These are phyloP conservation scores for Coprinopsis sp. DNA, from an alignment of 768 basidiomycete genomes.

Conservation along the genomic window DNA sequence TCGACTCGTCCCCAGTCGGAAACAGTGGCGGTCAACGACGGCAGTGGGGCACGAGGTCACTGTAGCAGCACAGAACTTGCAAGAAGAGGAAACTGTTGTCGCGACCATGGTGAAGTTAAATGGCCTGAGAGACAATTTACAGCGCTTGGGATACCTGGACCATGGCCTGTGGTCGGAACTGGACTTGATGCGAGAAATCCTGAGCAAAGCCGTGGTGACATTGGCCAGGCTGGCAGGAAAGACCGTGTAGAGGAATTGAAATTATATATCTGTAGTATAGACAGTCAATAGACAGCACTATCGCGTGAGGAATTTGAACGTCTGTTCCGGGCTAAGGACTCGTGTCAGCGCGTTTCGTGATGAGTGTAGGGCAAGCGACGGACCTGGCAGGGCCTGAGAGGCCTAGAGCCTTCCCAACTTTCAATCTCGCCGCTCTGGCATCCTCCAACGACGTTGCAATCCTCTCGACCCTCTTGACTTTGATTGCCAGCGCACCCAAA, in stretches of 20 bases:
- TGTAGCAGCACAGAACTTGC: constrained; percentile 12
- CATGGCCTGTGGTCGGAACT: constrained; percentile 31
- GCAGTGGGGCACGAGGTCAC: constrained; percentile 27
- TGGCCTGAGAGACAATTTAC: constrained; percentile 30
- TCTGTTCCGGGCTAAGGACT: constrained; percentile 19
- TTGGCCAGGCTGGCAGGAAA: background rate
- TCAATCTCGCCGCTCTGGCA: constrained; percentile 20
- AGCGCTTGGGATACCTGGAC: constrained; percentile 29
- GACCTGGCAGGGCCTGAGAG: constrained; percentile 22
- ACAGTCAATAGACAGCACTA: background rate
- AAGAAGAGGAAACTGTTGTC: constrained; percentile 19
- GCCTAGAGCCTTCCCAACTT: constrained; percentile 26
- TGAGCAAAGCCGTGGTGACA: constrained; percentile 18
- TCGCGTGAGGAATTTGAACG: constrained; percentile 21
- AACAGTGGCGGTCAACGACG: constrained; percentile 15
- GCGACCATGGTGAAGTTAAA: constrained; percentile 20
- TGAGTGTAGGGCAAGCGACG: constrained; percentile 4
- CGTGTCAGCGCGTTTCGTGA: background rate
- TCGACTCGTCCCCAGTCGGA: background rate
- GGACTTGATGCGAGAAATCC: constrained; percentile 19
- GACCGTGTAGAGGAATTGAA: background rate
- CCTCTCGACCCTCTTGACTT: background rate
- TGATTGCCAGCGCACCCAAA: background rate
- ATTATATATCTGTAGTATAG: background rate
- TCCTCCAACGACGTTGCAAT: constrained; percentile 10